Evolutionary conservation across 371 early-diverging fungal species (phyloP), one percentile per base, ranked within the genome.

Genomic region (Cokeromyces recurvatus): DNA sequence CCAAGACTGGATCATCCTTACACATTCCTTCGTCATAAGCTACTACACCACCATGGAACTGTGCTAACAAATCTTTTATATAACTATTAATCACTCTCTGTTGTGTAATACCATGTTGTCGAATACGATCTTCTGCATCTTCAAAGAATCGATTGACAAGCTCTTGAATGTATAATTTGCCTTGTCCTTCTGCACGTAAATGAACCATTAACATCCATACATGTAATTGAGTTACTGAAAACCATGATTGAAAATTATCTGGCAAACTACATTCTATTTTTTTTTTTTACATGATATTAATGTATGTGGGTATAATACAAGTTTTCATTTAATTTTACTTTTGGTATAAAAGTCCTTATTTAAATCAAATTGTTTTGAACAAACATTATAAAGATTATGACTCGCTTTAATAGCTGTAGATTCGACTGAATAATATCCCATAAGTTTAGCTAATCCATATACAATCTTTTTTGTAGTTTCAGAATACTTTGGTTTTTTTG

Each of bases 201-300:
- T 94, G 85, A 10, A 89, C 91, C 86, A 87, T 89, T 53, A 85
- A 61, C 81, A 96, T 84, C 98, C 98, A 97, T 0, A 95, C 82
- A 56, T 96, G 95, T 38, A 97, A 64, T 32, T 89, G 85, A 0
- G 91, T 90, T 12, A 94, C 75, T 15, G 84, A 74, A 52, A 94
- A 96, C 98, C 98, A 97, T 4, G 95, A 86, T 64, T 95, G 92
- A 58, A 95, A 94, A 57, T 87, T 91, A 54, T 90, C 90, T 11
- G 87, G 87, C 23, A 95, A 66, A 19, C 80, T 79, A 48, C 86
- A 85, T 9, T 66, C 84, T 85, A 62, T 16, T n/a, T n/a, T n/a
- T n/a, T n/a, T n/a, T n/a, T n/a, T n/a, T n/a, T n/a, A n/a, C n/a
- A n/a, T n/a, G n/a, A n/a, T n/a, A n/a, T n/a, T n/a, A n/a, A n/a